Base-by-base conservation (phyloP, 164 flowering plant species). In the Stephania japonica region DNA sequence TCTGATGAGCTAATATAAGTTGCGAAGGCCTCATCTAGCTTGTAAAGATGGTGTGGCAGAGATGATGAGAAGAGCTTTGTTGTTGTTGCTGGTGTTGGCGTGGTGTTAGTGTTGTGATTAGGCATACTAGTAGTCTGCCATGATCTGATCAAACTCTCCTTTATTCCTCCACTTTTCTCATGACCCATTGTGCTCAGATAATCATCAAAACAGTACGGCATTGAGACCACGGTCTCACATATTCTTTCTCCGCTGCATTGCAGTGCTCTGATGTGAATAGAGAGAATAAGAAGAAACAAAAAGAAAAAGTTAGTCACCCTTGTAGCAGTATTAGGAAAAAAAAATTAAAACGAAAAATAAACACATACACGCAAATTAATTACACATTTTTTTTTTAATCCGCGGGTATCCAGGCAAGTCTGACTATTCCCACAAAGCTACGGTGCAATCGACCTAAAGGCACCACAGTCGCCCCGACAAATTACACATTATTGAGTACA, bases 121-220 rank as follows among this genome's bases (percentile, higher is more conserved):
- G 70, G 21, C 18, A 75, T 7, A 47, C 73, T 59, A 27, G 73
- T 76, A 23, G 69, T 14, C 74, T 80, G 82, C 82, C 76, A 78
- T 71, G 38, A 32, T 4, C 73, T 80, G 78, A 85, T 13, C 21
- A 42, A 65, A 42, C 72, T 71, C 75, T 75, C 82, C 75, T 77
- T 76, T 76, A 80, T 75, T 80, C 82, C 78, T 32, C 21, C 42
- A 62, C 61, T 71, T 63, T 72, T 72, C 75, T 72, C 81, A 75
- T 32, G 38, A 32, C 41, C 70, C 67, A 41, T 25, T 18, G 59
- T 76, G 25, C 71, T 73, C 77, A 78, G 66, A 81, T 81, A 76
- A 85, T 82, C 84, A 81, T 84, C 80, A 80, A 78, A 78, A 74
- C 62, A 63, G 87, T 83, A 85, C 83, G 86, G 80, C 66, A 59